phyloP scores from a whole-genome alignment of 495 filamentous ascomycete genomes.

The Aspergillus conjunctus region DNA sequence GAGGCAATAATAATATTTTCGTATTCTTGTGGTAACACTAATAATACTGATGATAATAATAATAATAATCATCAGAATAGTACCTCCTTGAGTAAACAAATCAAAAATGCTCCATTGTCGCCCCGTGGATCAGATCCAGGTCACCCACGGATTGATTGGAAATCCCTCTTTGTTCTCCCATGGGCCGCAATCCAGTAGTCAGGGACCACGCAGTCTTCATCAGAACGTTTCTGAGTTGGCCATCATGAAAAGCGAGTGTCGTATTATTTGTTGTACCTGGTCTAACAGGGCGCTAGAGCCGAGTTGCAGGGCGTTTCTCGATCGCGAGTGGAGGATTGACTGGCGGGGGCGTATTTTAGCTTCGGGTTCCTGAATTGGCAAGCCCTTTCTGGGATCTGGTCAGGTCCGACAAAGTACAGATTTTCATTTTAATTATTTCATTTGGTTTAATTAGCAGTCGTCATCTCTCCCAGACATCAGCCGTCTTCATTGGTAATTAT shows the following conservation, averaged over 20 bases:
- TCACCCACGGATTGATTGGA: slow-evolving; percentile 6
- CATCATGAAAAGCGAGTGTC: not conserved
- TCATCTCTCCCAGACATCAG: too few relatives aligned
- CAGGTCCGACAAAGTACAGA: slow-evolving; percentile 10
- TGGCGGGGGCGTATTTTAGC: slow-evolving; percentile 2
- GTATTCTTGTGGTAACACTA: too few relatives aligned
- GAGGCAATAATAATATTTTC: too few relatives aligned
- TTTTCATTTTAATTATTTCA: slow-evolving; percentile 6
- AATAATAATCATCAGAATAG: too few relatives aligned
- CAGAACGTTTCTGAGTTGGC: slow-evolving; percentile 5
- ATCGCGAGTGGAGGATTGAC: not conserved
- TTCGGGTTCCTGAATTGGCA: slow-evolving; percentile 13
- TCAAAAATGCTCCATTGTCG: slow-evolving; percentile 6
- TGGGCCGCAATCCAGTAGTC: not conserved
- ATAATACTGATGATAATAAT: too few relatives aligned
- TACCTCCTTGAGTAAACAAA: not conserved
- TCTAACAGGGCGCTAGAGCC: too few relatives aligned
- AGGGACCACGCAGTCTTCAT: slow-evolving; percentile 2
- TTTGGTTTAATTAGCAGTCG: not conserved
- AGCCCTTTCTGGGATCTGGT: not conserved
- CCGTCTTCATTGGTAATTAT: too few relatives aligned
- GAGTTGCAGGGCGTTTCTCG: not conserved
- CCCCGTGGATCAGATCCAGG: slow-evolving; percentile 1
- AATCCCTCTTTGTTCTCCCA: not conserved
- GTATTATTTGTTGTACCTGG: not conserved